These are phyloP conservation scores for Coemansia sp. DNA, from an alignment of 192 early-diverging fungal species.

Conservation along the genomic window DNA sequence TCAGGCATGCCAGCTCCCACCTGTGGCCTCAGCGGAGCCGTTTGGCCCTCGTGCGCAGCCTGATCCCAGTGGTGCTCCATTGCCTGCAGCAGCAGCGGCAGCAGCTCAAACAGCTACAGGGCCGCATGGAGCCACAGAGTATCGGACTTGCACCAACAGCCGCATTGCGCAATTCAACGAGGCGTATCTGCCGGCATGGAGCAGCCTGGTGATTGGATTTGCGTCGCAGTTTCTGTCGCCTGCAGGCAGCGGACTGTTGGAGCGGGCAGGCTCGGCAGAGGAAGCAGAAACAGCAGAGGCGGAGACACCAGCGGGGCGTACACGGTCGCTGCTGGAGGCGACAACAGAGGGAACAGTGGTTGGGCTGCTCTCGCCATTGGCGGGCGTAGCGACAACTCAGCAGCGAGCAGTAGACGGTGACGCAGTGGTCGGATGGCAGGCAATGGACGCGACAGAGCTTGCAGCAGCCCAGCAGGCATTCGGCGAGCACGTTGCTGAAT, in stretches of 20 bases:
- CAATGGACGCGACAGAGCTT: slow-evolving; percentile 32
- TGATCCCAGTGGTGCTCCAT: slow-evolving; percentile 12
- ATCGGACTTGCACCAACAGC: not conserved
- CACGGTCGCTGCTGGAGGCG: slow-evolving; percentile 49
- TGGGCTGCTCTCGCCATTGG: slow-evolving; percentile 39
- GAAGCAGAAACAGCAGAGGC: slow-evolving; percentile 1
- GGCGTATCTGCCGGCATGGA: slow-evolving; percentile 46
- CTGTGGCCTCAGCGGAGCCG: slow-evolving; percentile 2
- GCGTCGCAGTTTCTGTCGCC: slow-evolving; percentile 54
- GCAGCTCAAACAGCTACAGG: not conserved
- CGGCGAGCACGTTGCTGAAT: slow-evolving; percentile 23
- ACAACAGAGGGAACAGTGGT: slow-evolving; percentile 48
- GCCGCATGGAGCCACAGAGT: not conserved
- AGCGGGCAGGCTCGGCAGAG: slow-evolving; percentile 1
- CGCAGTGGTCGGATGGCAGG: slow-evolving; percentile 45
- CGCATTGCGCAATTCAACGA: slow-evolving; percentile 38
- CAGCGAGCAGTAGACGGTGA: slow-evolving; percentile 1
- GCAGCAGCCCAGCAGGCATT: slow-evolving; percentile 29
- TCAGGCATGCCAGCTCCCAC: slow-evolving; percentile 15
- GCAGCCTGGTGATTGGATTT: slow-evolving; percentile 48
- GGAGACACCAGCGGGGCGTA: slow-evolving; percentile 12
- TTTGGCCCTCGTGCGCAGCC: not conserved
- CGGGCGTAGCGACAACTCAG: slow-evolving; percentile 9
- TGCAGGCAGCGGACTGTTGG: slow-evolving; percentile 39
- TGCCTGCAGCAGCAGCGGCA: slow-evolving; percentile 11